These are phyloP conservation scores for Candida pseudofarinosa DNA, from an alignment of 805 yeast species.

Conservation along the genomic window DNA sequence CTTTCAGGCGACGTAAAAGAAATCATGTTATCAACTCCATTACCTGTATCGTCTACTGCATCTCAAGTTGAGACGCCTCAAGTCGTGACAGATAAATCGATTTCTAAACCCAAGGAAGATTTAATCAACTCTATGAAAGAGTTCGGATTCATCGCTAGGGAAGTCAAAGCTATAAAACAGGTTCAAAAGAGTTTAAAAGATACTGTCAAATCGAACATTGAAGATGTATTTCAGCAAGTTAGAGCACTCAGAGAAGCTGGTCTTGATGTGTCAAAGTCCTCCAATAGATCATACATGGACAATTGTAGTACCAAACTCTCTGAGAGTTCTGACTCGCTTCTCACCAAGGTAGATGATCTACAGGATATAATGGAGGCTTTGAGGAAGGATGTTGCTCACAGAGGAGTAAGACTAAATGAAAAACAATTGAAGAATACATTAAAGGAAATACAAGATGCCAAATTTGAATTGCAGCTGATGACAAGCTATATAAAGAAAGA, in stretches of 20 bases:
- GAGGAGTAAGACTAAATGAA: conserved; percentile 79
- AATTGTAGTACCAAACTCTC: conserved; percentile 70
- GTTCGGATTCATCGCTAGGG: conserved; percentile 48
- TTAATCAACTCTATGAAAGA: conserved; percentile 15
- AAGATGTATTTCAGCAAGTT: conserved; percentile 42
- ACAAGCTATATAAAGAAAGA: conserved; percentile 62
- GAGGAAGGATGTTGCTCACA: conserved; percentile 84
- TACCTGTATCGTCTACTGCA: conserved; percentile 16
- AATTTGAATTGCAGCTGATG: conserved; percentile 48
- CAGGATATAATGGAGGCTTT: conserved; percentile 89
- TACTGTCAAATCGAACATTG: conserved; percentile 39
- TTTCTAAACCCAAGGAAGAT: neutral
- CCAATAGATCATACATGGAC: conserved; percentile 63
- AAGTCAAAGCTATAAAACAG: conserved; percentile 57
- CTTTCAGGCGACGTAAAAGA: conserved; percentile 15
- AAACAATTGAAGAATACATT: conserved; percentile 65
- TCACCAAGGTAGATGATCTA: conserved; percentile 82
- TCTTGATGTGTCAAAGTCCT: conserved; percentile 30
- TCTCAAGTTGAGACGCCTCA: conserved; percentile 7
- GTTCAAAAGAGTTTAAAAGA: conserved; percentile 44
- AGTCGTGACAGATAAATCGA: conserved; percentile 1
- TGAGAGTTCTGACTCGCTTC: conserved; percentile 66
- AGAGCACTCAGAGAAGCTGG: conserved; percentile 49
- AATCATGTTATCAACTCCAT: conserved; percentile 14
- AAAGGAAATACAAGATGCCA: conserved; percentile 62